phyloP scores from a whole-genome alignment of 352 stramenopile species.

The Globisporangium cystogenes region DNA sequence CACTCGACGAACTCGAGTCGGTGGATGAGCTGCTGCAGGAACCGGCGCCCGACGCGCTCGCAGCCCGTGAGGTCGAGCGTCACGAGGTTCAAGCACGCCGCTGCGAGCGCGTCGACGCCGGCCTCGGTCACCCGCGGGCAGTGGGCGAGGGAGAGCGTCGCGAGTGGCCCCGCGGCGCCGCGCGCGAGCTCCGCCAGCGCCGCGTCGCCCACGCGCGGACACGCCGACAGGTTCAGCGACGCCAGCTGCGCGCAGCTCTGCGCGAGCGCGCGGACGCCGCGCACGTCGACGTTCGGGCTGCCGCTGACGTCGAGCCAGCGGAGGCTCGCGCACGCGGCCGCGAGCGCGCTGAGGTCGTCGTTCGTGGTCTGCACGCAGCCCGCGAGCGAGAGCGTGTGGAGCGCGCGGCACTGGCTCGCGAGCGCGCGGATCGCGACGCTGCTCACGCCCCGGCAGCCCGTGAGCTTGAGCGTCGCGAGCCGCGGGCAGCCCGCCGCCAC shows the following conservation, averaged over 20 bases:
- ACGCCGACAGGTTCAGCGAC: slow-evolving; percentile 77
- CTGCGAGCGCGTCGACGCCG: slow-evolving; percentile 57
- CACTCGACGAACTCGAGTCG: slow-evolving; percentile 83
- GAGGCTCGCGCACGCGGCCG: slow-evolving; percentile 43
- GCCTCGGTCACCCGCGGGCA: slow-evolving; percentile 69
- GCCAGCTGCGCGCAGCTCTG: slow-evolving; percentile 44
- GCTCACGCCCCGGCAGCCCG: slow-evolving; percentile 79
- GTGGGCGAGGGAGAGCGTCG: slow-evolving; percentile 51
- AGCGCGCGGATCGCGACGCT: slow-evolving; percentile 72
- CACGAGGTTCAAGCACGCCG: slow-evolving; percentile 63
- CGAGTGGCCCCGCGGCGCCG: slow-evolving; percentile 16
- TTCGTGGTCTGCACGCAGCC: slow-evolving; percentile 82
- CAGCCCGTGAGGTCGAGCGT: slow-evolving; percentile 86
- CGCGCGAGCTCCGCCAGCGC: slow-evolving; percentile 39
- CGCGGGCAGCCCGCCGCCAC: slow-evolving; percentile 78
- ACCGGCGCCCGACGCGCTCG: slow-evolving; percentile 55
- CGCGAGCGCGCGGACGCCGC: slow-evolving; percentile 56
- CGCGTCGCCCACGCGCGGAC: slow-evolving; percentile 67
- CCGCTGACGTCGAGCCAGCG: slow-evolving; percentile 82
- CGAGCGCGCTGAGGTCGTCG: slow-evolving; percentile 52
- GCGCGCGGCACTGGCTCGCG: slow-evolving; percentile 53
- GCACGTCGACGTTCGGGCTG: slow-evolving; percentile 55
- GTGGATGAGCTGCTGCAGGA: slow-evolving; percentile 63
- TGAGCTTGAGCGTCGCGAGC: slow-evolving; percentile 85
- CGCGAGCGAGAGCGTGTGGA: slow-evolving; percentile 78